Percentiles rank a stretch among this genome's conserved stretches.
phyloP scores from a whole-genome alignment of 2,329 filamentous ascomycete genomes.

The Pseudocercospora cruenta region DNA sequence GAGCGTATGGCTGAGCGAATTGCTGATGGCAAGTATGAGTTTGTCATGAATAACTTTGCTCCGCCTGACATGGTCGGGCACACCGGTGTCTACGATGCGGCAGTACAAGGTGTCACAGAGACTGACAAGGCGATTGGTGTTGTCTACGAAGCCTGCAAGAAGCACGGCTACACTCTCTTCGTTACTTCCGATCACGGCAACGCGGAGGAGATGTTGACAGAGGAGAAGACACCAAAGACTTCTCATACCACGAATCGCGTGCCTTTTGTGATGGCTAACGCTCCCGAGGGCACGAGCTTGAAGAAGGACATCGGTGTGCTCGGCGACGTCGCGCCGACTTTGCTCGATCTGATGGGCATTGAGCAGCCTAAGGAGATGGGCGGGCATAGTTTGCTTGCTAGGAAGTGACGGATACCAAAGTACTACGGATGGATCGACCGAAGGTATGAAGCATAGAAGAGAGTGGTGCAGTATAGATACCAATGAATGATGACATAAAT shows the following conservation, averaged over 20 bases:
- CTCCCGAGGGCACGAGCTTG: constrained; percentile 83
- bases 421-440: constrained; percentile 1
- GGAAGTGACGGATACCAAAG: constrained; percentile 47
- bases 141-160: constrained; percentile 92
- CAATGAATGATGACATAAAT: constrained; percentile 5
- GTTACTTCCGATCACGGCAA: constrained; percentile 95
- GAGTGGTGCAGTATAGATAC: constrained; percentile 2
- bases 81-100: constrained; percentile 95
- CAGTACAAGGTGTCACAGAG: constrained; percentile 78
- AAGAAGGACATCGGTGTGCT: constrained; percentile 86
- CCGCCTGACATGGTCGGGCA: constrained; percentile 99
- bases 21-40: constrained; percentile 82
- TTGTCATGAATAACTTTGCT: constrained; percentile 99
- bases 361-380: constrained; percentile 91
- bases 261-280: constrained; percentile 97
- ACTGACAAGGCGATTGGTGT: constrained; percentile 93
- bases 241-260: constrained; percentile 98
- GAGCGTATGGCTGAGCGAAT: constrained; percentile 89
- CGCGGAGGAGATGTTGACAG: constrained; percentile 98
- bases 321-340: constrained; percentile 93
- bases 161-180: constrained; percentile 90
- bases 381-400: constrained; percentile 79
- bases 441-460: neutral
- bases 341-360: constrained; percentile 88
- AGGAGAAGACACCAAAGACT: constrained; percentile 95